Evolutionary conservation across 139 green algal genomes (phyloP).

Genomic region (Chlamydomonas schloesseri): DNA sequence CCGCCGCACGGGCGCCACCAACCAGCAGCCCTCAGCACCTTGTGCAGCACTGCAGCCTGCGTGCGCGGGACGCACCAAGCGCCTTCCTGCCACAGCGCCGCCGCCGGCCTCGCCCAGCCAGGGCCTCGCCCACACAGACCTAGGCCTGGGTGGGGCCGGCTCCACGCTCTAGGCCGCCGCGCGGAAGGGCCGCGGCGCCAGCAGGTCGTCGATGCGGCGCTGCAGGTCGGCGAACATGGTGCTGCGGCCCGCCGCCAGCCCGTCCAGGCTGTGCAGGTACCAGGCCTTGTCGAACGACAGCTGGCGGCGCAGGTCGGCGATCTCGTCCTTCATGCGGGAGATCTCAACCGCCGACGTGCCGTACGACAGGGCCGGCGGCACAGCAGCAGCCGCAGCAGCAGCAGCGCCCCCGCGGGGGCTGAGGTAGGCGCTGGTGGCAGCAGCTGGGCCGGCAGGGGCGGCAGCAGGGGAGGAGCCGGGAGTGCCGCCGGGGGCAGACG

Average conservation of each 20-base stretch:
- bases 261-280: conserved; percentile 18
- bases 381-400: neutral
- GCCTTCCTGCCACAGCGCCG: no score
- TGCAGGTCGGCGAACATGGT: conserved; percentile 21
- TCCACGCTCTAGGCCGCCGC: no score
- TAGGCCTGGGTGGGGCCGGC: no score
- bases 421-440: no score
- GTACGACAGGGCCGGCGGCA: neutral
- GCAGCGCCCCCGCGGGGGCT: neutral
- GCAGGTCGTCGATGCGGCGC: conserved; percentile 7
- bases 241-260: neutral
- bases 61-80: no score
- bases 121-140: no score
- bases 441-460: no score
- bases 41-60: no score
- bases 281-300: neutral
- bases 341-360: neutral
- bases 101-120: no score
- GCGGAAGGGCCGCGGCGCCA: neutral
- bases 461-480: neutral
- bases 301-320: conserved; percentile 31
- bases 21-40: no score
- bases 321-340: neutral
- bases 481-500: neutral
- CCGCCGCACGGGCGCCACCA: no score